phyloP scores from a whole-genome alignment of 805 yeast species.

The Yarrowia alimentaria region DNA sequence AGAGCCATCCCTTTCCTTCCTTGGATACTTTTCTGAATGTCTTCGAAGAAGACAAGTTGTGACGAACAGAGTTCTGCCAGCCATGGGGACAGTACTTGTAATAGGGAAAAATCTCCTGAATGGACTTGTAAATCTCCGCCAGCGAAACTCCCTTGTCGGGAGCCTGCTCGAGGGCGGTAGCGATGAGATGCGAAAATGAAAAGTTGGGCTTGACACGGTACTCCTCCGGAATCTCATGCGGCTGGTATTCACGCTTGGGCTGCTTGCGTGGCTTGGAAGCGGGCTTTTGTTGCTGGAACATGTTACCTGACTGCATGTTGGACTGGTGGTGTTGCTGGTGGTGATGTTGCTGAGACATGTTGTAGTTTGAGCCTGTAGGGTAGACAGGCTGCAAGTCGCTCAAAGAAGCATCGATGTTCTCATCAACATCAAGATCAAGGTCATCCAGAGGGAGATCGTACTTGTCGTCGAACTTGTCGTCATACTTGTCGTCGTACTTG shows the following conservation, averaged over 20 bases:
- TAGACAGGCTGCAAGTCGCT: constrained; percentile 23
- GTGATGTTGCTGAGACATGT: background rate
- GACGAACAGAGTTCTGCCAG: constrained; percentile 94
- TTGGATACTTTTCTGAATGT: constrained; percentile 77
- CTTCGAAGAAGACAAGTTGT: constrained; percentile 81
- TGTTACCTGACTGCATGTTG: constrained; percentile 16
- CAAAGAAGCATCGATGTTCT: constrained; percentile 19
- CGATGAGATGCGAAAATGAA: constrained; percentile 77
- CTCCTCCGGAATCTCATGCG: constrained; percentile 87
- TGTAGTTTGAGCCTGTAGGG: constrained; percentile 20
- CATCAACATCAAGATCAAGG: constrained; percentile 14
- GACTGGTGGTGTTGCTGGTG: constrained; percentile 5
- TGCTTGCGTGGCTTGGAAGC: constrained; percentile 45
- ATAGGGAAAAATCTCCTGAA: constrained; percentile 85
- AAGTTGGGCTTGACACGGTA: constrained; percentile 79
- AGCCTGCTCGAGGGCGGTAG: constrained; percentile 70
- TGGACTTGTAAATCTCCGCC: constrained; percentile 81
- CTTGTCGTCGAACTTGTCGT: constrained; percentile 15
- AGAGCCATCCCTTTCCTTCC: constrained; percentile 92
- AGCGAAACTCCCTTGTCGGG: constrained; percentile 73
- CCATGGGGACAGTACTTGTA: constrained; percentile 94
- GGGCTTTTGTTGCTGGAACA: constrained; percentile 22
- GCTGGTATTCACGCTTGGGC: constrained; percentile 53
- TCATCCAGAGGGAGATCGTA: constrained; percentile 26
- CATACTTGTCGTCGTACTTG: constrained; percentile 10